Percentiles rank a stretch among this genome's conserved stretches.
Evolutionary conservation across 495 filamentous ascomycete species (phyloP).

Genomic region (Talaromyces adpressus): DNA sequence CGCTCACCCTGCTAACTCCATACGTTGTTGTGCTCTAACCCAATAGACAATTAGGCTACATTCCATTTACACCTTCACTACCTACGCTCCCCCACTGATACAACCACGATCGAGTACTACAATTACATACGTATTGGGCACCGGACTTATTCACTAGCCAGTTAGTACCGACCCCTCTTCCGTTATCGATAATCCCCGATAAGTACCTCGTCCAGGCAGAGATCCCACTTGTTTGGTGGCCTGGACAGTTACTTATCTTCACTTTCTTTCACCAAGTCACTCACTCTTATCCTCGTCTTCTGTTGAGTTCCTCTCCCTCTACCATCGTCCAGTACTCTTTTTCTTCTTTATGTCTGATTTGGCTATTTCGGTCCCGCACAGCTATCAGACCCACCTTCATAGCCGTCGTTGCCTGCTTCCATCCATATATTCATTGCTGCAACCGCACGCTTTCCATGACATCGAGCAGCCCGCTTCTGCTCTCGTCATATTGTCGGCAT

Average conservation of each 20-base stretch:
- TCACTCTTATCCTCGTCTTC: neutral
- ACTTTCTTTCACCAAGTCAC: neutral
- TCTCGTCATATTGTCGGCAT: conserved; percentile 8
- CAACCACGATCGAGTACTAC: neutral
- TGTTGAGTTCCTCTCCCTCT: neutral
- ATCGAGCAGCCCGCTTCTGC: neutral
- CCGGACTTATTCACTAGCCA: neutral
- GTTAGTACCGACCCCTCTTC: neutral
- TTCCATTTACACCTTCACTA: neutral
- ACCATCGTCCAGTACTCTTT: neutral
- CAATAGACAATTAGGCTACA: neutral
- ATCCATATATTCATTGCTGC: neutral
- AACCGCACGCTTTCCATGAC: neutral
- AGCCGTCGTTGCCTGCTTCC: conserved; percentile 4
- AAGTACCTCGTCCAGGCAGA: neutral
- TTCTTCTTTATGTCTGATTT: neutral
- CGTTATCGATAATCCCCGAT: conserved; percentile 3
- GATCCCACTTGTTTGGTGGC: neutral
- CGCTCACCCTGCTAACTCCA: neutral
- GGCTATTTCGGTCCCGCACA: neutral
- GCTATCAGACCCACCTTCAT: neutral
- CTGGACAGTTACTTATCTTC: neutral
- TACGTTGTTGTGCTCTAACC: neutral
- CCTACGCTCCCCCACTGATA: neutral
- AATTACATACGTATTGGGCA: neutral